A percentile compares a stretch with the other conserved stretches of the same genome.
These are phyloP conservation scores for Vitis vinifera DNA, from an alignment of 164 flowering plant species.

Conservation along the genomic window DNA sequence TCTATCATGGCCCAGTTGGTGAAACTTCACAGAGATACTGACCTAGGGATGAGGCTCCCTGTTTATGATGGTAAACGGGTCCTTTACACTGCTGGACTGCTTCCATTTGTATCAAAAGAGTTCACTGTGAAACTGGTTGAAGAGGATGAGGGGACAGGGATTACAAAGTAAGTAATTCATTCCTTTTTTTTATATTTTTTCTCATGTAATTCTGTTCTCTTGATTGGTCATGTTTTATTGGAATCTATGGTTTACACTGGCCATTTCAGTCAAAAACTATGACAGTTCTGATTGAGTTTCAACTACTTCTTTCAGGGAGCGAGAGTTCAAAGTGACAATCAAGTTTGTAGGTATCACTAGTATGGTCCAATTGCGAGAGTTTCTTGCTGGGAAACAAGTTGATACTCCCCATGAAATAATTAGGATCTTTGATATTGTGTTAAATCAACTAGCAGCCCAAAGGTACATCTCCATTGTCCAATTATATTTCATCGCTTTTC, in stretches of 20 bases:
- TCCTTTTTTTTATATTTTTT: neutral
- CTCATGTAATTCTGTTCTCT: neutral
- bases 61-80: slow-evolving; percentile 58
- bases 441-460: slow-evolving; percentile 39
- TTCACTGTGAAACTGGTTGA: slow-evolving; percentile 37
- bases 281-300: neutral
- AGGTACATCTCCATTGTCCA: slow-evolving; percentile 23
- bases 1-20: slow-evolving; percentile 52
- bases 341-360: slow-evolving; percentile 45
- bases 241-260: neutral
- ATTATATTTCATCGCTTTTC: neutral
- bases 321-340: slow-evolving; percentile 42
- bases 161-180: slow-evolving; percentile 16
- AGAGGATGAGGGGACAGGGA: slow-evolving; percentile 28
- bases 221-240: too few species aligned
- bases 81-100: slow-evolving; percentile 54
- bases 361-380: slow-evolving; percentile 34
- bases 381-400: slow-evolving; percentile 46
- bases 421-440: slow-evolving; percentile 46
- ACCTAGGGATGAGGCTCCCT: slow-evolving; percentile 50
- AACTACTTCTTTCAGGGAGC: slow-evolving; percentile 18
- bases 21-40: slow-evolving; percentile 38
- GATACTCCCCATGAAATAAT: slow-evolving; percentile 50
- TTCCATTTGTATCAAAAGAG: slow-evolving; percentile 54
- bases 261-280: neutral